Evolutionary conservation across 2,329 filamentous ascomycete species (phyloP), one percentile per base, ranked within the genome.

Genomic region (Ampelomyces quisqualis): DNA sequence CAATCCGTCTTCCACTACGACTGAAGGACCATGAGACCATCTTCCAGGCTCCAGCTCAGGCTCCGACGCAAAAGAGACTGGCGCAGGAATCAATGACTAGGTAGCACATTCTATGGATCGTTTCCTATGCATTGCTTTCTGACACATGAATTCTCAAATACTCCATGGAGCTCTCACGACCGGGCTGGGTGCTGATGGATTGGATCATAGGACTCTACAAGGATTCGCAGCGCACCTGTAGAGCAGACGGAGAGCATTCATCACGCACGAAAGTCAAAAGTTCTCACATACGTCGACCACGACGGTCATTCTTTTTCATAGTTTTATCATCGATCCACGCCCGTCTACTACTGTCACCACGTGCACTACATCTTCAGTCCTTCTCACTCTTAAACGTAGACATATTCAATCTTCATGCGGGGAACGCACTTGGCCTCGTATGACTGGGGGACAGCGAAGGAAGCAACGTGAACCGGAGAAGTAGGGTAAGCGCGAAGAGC

Each of bases 401-500:
- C 34, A 7, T 38, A 38, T 19, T 30, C n/a, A 6, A 38, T 24
- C n/a, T 22, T 22, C 21, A 13, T 20, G n/a, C 15, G 17, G 15
- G 23, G 7, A 15, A 29, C 18, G 34, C 34, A 38, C 32, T 47
- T 43, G 7, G 17, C 10, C 7, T 38, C 34, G 19, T 29, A 30
- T 5, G 4, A 2, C 19, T 28, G 17, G n/a, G 24, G 24, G 9
- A 15, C 34, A 21, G 34, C 23, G 34, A 37, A 37, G 18, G 34
- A 24, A 37, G 34, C 20, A 30, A 17, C 13, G n/a, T 24, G 13
- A 7, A 22, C 34, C 34, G 51, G 51, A 46, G 51, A 50, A 45
- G 51, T 52, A 45, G 51, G 51, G 43, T 46, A 44, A 48, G 42
- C 14, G 38, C 46, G 49, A 54, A 50, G 51, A 49, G 45, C 40